A percentile compares a stretch with the other conserved stretches of the same genome.
These are phyloP conservation scores for Lasiosphaeria miniovina DNA, from an alignment of 495 filamentous ascomycete genomes.

Conservation along the genomic window DNA sequence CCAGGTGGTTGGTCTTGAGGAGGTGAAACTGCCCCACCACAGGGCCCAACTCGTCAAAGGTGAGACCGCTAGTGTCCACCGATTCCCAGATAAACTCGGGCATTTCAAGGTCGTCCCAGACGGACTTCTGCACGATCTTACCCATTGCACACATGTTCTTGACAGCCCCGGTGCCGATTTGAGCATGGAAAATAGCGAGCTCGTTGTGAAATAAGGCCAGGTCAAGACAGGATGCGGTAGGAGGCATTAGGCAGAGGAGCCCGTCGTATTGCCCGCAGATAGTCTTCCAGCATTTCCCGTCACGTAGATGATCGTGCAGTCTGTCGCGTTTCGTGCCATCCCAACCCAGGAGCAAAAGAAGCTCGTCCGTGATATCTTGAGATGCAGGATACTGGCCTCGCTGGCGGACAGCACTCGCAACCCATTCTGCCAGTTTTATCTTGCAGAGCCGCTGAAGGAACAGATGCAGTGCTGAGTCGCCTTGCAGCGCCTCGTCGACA, in stretches of 20 bases:
- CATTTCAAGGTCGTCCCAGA: constrained; percentile 23
- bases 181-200: constrained; percentile 19
- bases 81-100: constrained; percentile 30
- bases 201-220: constrained; percentile 25
- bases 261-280: constrained; percentile 24
- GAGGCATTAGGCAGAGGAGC: constrained; percentile 25
- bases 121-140: constrained; percentile 15
- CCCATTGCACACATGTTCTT: constrained; percentile 23
- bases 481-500: constrained; percentile 13
- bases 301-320: constrained; percentile 28
- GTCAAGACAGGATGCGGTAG: constrained; percentile 11
- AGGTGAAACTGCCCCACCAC: constrained; percentile 20
- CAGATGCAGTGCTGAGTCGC: constrained; percentile 19
- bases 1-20: constrained; percentile 18
- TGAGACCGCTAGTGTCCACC: constrained; percentile 12
- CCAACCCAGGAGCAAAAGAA: constrained; percentile 25
- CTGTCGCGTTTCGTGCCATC: constrained; percentile 11
- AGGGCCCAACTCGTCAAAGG: constrained; percentile 15
- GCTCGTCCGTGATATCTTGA: constrained; percentile 5
- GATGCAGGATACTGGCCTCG: neutral
- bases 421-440: constrained; percentile 19
- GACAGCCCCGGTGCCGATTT: constrained; percentile 19
- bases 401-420: constrained; percentile 1
- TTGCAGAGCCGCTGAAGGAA: constrained; percentile 28
- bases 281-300: constrained; percentile 32